Evolutionary conservation across 257 asterid genomes (phyloP).

Genomic region (Craterostigma plantagineum): DNA sequence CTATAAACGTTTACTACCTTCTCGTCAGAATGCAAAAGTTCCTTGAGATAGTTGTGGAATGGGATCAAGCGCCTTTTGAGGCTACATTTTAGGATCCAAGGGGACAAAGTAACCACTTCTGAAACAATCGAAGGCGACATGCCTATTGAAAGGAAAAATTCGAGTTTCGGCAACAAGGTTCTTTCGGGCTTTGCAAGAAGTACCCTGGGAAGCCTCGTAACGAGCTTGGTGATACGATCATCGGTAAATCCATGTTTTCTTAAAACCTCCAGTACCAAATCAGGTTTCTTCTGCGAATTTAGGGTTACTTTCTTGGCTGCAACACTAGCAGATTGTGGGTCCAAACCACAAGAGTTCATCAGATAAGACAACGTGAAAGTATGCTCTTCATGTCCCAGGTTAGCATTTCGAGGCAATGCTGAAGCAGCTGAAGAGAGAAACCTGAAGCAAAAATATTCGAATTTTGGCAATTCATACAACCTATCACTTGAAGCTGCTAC

Average conservation of each 20-base stretch:
- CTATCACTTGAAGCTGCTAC: too few relatives aligned
- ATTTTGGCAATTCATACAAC: too few relatives aligned
- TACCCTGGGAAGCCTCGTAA: not conserved
- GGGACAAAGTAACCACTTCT: not conserved
- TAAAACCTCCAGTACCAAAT: not conserved
- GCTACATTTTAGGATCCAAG: conserved; percentile 6
- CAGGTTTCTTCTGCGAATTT: not conserved
- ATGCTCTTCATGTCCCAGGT: too few relatives aligned
- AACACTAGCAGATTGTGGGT: not conserved
- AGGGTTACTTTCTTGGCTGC: not conserved
- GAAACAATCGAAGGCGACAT: conserved; percentile 1
- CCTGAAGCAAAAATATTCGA: too few relatives aligned
- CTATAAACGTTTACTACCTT: conserved; percentile 1
- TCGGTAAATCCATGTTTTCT: not conserved
- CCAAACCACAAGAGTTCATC: not conserved
- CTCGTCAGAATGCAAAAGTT: conserved; percentile 4
- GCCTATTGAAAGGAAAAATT: conserved; percentile 16
- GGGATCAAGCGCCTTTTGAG: conserved; percentile 9
- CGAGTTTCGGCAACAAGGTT: conserved; percentile 15
- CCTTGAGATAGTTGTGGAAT: conserved; percentile 7
- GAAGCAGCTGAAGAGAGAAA: too few relatives aligned
- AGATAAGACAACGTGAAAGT: not conserved
- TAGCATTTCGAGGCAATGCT: too few relatives aligned
- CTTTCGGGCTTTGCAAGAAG: conserved; percentile 1
- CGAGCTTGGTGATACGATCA: not conserved